Percentiles rank a stretch among this genome's conserved stretches.
Conservation (phyloP, 345 rosid genomes). For the Pistacia integerrima region DNA sequence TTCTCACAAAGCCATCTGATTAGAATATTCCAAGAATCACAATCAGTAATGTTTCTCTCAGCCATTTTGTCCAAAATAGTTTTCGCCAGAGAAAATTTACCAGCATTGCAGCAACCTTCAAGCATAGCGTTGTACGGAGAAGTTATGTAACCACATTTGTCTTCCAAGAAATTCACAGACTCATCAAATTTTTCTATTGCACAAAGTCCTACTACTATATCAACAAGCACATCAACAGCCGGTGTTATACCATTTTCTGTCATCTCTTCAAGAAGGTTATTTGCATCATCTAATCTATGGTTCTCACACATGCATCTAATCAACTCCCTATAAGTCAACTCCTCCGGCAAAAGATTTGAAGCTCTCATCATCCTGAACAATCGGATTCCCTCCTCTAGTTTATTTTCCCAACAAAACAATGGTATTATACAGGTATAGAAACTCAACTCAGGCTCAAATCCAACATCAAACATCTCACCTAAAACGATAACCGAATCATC, state of each 20-base stretch:
- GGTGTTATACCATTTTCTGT: constrained; percentile 29
- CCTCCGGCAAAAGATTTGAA: constrained; percentile 31
- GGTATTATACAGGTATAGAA: constrained; percentile 42
- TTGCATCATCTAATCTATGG: constrained; percentile 41
- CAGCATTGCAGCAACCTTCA: constrained; percentile 44
- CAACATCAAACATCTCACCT: constrained; percentile 40
- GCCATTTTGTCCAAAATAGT: constrained; percentile 40
- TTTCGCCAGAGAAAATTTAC: constrained; percentile 39
- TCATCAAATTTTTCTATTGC: constrained; percentile 32
- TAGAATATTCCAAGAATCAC: constrained; percentile 53
- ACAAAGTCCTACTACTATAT: constrained; percentile 46
- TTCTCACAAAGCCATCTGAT: constrained; percentile 54
- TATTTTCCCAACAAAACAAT: constrained; percentile 44
- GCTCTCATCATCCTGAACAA: constrained; percentile 50
- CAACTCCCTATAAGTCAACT: constrained; percentile 31
- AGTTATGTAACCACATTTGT: constrained; percentile 27
- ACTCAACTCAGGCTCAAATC: constrained; percentile 29
- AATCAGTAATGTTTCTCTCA: constrained; percentile 36
- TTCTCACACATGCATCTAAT: constrained; percentile 42
- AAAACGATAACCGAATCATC: constrained; percentile 43
- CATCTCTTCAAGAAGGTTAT: constrained; percentile 43
- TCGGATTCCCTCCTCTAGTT: constrained; percentile 35
- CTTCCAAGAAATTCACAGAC: constrained; percentile 46
- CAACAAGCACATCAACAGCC: constrained; percentile 28
- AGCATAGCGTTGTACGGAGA: constrained; percentile 53